A percentile compares a stretch with the other conserved stretches of the same genome.
These are phyloP conservation scores for Sphagnum fallax DNA, from an alignment of 228 moss, liverwort and hornwort genomes.

Conservation along the genomic window DNA sequence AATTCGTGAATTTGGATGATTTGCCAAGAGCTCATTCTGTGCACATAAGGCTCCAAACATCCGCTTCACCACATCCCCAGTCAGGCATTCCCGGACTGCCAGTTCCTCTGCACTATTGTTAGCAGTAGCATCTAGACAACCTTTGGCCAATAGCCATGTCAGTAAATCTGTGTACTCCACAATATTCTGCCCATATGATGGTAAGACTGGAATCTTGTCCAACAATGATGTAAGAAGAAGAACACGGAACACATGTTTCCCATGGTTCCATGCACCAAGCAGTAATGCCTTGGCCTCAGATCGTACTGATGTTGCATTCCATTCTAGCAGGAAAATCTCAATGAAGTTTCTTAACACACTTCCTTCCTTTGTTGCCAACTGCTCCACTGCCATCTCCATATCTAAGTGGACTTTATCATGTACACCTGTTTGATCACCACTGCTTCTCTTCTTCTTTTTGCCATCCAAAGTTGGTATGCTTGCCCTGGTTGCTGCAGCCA, in stretches of 20 bases:
- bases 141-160: constrained; percentile 88
- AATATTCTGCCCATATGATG: constrained; percentile 96
- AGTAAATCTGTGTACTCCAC: constrained; percentile 90
- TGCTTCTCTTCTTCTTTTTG: constrained; percentile 80
- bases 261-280: constrained; percentile 98
- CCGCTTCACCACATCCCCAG: constrained; percentile 71
- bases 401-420: constrained; percentile 81
- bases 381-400: constrained; percentile 93
- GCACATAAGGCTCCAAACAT: constrained; percentile 80
- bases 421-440: constrained; percentile 56
- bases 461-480: constrained; percentile 55
- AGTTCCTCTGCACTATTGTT: constrained; percentile 58
- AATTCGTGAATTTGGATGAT: constrained; percentile 96
- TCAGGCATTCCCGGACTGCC: constrained; percentile 75
- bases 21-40: constrained; percentile 96
- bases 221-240: constrained; percentile 72
- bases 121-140: constrained; percentile 39
- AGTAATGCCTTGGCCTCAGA: constrained; percentile 84
- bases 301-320: constrained; percentile 96
- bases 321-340: constrained; percentile 88
- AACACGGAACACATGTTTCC: constrained; percentile 75
- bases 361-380: constrained; percentile 70
- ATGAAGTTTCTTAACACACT: constrained; percentile 76
- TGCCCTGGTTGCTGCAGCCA: constrained; percentile 39
- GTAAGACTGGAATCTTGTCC: constrained; percentile 68